These are phyloP conservation scores for Ceratocystis colombiana DNA, from an alignment of 2,329 filamentous ascomycete genomes.

Conservation along the genomic window DNA sequence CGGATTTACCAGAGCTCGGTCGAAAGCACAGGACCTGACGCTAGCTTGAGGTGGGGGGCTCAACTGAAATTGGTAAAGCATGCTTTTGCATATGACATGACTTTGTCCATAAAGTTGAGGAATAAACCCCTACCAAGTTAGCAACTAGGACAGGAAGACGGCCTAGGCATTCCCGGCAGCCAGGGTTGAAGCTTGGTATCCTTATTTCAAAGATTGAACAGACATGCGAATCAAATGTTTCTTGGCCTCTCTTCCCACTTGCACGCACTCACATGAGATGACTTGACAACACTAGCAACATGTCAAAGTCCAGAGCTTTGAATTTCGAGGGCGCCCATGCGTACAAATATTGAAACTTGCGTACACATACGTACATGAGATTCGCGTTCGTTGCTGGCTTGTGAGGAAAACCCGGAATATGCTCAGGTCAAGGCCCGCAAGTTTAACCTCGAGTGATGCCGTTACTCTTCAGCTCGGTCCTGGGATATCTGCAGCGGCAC, in stretches of 20 bases:
- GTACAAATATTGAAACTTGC: too few species aligned
- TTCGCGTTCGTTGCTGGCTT: too few species aligned
- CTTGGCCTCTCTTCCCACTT: too few species aligned
- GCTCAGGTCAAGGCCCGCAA: too few species aligned
- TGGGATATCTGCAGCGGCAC: neutral
- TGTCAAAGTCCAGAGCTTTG: neutral
- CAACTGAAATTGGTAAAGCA: neutral
- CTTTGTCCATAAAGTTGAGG: neutral
- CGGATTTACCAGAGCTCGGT: neutral
- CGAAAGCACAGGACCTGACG: slow-evolving; percentile 7
- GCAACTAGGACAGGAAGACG: neutral
- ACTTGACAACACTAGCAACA: neutral
- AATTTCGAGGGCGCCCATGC: neutral
- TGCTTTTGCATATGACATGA: neutral
- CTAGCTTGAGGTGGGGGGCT: slow-evolving; percentile 2
- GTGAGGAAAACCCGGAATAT: too few species aligned
- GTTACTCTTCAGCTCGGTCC: neutral
- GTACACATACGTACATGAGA: too few species aligned
- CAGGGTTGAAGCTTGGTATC: neutral
- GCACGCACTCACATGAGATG: neutral
- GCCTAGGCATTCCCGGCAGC: neutral
- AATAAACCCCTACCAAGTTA: neutral
- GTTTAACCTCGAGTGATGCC: too few species aligned
- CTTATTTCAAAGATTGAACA: neutral
- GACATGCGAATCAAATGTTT: neutral